Conservation (phyloP, 371 early-diverging fungal species). For the Mortierella sp. region DNA sequence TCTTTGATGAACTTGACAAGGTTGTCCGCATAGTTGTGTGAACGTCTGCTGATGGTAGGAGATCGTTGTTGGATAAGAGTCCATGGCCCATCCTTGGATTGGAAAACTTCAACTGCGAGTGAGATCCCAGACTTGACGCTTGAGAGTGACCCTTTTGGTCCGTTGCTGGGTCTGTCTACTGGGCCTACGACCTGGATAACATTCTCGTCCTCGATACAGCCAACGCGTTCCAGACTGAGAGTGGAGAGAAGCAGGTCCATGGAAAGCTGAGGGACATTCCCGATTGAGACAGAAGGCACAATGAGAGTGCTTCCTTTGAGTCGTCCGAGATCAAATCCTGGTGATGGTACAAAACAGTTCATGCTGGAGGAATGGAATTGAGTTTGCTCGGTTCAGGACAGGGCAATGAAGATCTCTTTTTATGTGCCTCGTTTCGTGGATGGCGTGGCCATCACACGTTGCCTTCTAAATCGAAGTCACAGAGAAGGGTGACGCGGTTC, state of each 20-base stretch:
- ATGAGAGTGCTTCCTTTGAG: constrained; percentile 59
- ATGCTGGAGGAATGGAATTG: constrained; percentile 22
- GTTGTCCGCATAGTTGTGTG: constrained; percentile 36
- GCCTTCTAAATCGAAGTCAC: no score
- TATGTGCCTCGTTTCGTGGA: no score
- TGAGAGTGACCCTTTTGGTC: constrained; percentile 38
- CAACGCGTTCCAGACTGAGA: constrained; percentile 69
- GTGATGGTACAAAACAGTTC: constrained; percentile 58
- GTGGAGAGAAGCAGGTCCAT: constrained; percentile 79
- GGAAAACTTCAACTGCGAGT: constrained; percentile 59
- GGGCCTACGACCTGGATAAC: constrained; percentile 64
- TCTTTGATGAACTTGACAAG: constrained; percentile 59
- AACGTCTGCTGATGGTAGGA: constrained; percentile 55
- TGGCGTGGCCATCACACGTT: no score
- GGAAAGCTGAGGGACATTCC: constrained; percentile 82
- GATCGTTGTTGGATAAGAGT: constrained; percentile 71
- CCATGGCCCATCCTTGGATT: constrained; percentile 62
- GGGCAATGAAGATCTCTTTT: no score
- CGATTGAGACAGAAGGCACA: constrained; percentile 81
- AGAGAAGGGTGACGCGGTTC: no score
- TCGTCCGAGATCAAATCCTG: constrained; percentile 52
- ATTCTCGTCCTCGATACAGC: constrained; percentile 67
- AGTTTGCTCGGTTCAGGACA: no score
- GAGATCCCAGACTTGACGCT: constrained; percentile 13
- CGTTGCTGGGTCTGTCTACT: constrained; percentile 27